A percentile compares a stretch with the other conserved stretches of the same genome.
Conservation (phyloP, 2,329 filamentous ascomycete species). For the Alternaria sp. region DNA sequence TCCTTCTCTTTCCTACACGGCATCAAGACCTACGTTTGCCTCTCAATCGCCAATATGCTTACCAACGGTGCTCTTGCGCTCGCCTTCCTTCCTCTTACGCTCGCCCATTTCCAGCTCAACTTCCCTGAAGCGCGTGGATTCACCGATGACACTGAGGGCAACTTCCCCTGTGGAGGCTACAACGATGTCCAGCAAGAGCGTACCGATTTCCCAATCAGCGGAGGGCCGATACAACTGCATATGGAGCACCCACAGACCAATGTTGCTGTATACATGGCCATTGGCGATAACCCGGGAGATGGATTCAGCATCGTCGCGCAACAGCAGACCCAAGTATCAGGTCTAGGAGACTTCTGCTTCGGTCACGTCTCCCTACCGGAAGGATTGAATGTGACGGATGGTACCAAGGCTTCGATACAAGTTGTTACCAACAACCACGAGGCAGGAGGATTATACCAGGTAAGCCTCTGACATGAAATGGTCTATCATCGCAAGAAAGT, state of each 20-base stretch:
- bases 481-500: neutral
- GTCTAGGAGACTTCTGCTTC: constrained; percentile 71
- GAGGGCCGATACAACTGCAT: constrained; percentile 59
- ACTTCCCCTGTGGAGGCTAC: constrained; percentile 60
- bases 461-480: constrained; percentile 34
- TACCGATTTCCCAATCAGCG: constrained; percentile 56
- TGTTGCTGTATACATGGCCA: constrained; percentile 60
- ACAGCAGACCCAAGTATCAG: constrained; percentile 64
- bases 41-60: constrained; percentile 35
- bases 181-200: constrained; percentile 52
- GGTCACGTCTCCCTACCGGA: constrained; percentile 63
- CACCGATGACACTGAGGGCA: constrained; percentile 54
- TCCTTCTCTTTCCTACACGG: neutral
- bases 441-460: constrained; percentile 69
- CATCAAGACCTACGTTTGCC: neutral
- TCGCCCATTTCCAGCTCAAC: constrained; percentile 63
- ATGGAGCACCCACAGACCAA: constrained; percentile 61
- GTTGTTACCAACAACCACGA: constrained; percentile 68
- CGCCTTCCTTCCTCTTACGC: constrained; percentile 52
- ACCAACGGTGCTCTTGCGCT: constrained; percentile 45
- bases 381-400: constrained; percentile 61
- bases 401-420: constrained; percentile 70
- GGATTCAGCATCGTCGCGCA: constrained; percentile 74
- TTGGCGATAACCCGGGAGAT: constrained; percentile 59
- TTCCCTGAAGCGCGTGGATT: constrained; percentile 60